Evolutionary conservation across 331 rosid species (phyloP).

Genomic region (Spiraea crenata): DNA sequence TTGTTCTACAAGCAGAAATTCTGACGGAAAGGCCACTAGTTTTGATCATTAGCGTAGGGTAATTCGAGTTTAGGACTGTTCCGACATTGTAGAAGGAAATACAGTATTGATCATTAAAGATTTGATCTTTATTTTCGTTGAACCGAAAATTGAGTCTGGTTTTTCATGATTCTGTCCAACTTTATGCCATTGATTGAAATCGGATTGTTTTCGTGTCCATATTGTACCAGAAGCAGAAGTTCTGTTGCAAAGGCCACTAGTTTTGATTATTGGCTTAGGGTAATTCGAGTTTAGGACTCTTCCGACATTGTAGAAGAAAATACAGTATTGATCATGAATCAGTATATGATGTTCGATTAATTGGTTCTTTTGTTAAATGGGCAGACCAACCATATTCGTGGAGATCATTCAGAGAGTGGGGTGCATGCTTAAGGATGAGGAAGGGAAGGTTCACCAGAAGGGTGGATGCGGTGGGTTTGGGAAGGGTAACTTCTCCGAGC

Average conservation of each 20-base stretch:
- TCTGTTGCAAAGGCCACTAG: background rate
- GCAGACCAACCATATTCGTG: slow-evolving; percentile 86
- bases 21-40: too few species aligned
- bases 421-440: slow-evolving; percentile 77
- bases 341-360: slow-evolving; percentile 1
- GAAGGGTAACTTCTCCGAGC: slow-evolving; percentile 94
- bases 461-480: slow-evolving; percentile 98
- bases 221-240: background rate
- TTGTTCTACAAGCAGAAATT: too few species aligned
- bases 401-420: slow-evolving; percentile 96
- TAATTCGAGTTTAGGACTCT: too few species aligned
- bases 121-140: background rate
- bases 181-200: background rate
- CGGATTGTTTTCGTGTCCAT: too few species aligned
- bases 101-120: too few species aligned
- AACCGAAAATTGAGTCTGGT: background rate
- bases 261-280: too few species aligned
- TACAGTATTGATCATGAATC: too few species aligned
- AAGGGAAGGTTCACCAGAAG: slow-evolving; percentile 70
- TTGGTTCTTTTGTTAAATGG: slow-evolving; percentile 7
- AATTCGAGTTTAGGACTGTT: too few species aligned
- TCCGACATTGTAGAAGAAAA: too few species aligned
- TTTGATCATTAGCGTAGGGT: too few species aligned
- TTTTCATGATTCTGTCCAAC: background rate
- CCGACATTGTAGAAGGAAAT: too few species aligned